Evolutionary conservation across 805 yeast genomes (phyloP), one percentile per base, ranked within the genome.

Genomic region (Yarrowia yakushimensis): DNA sequence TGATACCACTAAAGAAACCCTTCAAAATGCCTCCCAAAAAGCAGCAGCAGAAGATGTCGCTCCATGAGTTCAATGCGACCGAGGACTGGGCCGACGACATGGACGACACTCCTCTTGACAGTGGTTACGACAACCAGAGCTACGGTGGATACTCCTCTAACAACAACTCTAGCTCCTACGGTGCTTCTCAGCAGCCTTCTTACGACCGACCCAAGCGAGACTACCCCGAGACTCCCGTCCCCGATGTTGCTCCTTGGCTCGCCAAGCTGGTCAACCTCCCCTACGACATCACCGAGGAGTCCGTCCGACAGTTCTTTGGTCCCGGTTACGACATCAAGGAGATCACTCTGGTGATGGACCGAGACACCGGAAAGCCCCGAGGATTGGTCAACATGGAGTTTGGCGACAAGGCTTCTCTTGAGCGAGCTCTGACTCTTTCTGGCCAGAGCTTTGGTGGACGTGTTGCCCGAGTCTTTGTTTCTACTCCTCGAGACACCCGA

Each of bases 371-470:
- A 36, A 83, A 85, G 70, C 80, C 88, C 81, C 86, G 87, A 69
- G 97, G 97, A 43, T 88, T 85, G 71, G 97, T 96, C 25, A 92
- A 90, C 73, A 88, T 93, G 65, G 96, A 92, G 73, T 94, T 84
- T 70, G 90, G 84, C 72, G 82, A 88, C 65, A 87, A 85, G 71
- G 96, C 88, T 65, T 87, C 88, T 68, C 81, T 93, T 70, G 86
- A 80, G 63, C 81, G 81, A 66, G 94, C 97, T 48, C 76, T 93
- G 68, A 83, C 83, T 63, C 83, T 85, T 71, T 80, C 89, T 70
- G 89, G 89, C 74, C 85, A 84, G 68, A 78, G 83, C 65, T 87
- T 87, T 65, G 84, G 81, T 77, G 85, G 85, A 72, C 94, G 94
- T 69, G 73, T 84, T 60, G 78, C 83, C 65, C 78, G 90, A 63